Evolutionary conservation across 148 eudicot species (phyloP).

Genomic region (Nepenthes mirabilis): DNA sequence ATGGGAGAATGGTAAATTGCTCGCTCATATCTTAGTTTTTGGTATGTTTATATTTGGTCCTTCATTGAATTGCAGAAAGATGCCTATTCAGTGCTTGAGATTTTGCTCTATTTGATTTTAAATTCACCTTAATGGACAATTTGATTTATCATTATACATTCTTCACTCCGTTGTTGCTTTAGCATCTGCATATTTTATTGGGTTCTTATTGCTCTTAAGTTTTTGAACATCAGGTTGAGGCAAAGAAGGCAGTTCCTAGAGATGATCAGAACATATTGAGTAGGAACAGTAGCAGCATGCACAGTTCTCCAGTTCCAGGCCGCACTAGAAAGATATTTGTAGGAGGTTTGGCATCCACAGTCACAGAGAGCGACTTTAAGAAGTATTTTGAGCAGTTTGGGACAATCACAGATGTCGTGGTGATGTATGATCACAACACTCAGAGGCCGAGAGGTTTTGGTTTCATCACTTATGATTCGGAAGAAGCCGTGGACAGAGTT

Average conservation of each 20-base stretch:
- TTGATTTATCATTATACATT: neutral
- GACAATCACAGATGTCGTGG: slow-evolving; percentile 53
- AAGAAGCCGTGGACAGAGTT: slow-evolving; percentile 52
- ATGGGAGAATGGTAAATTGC: slow-evolving; percentile 60
- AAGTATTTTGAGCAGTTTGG: slow-evolving; percentile 59
- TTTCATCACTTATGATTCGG: slow-evolving; percentile 60
- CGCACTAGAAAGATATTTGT: slow-evolving; percentile 65
- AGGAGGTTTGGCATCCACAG: slow-evolving; percentile 57
- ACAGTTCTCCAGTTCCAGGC: slow-evolving; percentile 40
- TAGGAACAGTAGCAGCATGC: slow-evolving; percentile 38
- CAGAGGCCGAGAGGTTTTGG: slow-evolving; percentile 73
- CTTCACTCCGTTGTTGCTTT: neutral
- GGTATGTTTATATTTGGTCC: neutral
- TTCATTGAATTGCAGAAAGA: neutral
- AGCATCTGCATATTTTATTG: slow-evolving; percentile 1
- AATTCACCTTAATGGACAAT: neutral
- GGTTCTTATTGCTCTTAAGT: neutral
- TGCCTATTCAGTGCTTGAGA: neutral
- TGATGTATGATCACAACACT: slow-evolving; percentile 63
- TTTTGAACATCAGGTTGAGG: slow-evolving; percentile 40
- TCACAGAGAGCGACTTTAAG: slow-evolving; percentile 50
- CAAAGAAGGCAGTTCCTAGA: slow-evolving; percentile 60
- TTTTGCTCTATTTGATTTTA: no score
- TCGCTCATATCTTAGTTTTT: slow-evolving; percentile 2
- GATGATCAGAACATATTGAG: slow-evolving; percentile 41